Conservation (phyloP, 2,329 filamentous ascomycete species). For the Phoma sp. region DNA sequence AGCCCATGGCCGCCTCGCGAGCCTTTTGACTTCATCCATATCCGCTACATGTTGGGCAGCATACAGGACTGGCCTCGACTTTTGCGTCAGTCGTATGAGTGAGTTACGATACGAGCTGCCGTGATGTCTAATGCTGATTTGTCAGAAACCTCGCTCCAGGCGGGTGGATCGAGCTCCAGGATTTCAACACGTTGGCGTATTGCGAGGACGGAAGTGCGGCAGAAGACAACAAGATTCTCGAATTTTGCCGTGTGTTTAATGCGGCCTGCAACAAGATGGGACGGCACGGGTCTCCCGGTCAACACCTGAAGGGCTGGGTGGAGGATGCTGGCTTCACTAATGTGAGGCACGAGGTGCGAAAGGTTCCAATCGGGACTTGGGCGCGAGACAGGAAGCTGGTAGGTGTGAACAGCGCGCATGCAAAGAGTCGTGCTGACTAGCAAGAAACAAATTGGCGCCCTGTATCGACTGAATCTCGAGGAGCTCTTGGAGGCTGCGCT, state of each 20-base stretch:
- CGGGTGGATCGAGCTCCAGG: constrained; percentile 59
- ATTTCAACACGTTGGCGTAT: constrained; percentile 51
- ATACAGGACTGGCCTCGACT: constrained; percentile 57
- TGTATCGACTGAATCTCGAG: constrained; percentile 7
- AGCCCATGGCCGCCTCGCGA: constrained; percentile 49
- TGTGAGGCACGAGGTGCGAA: constrained; percentile 39
- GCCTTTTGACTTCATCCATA: constrained; percentile 54
- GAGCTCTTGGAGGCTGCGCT: constrained; percentile 10
- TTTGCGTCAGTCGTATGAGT: constrained; percentile 54
- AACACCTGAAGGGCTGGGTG: constrained; percentile 49
- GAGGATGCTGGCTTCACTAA: constrained; percentile 53
- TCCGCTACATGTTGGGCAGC: constrained; percentile 54
- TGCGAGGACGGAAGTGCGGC: constrained; percentile 39
- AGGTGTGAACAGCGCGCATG: neutral
- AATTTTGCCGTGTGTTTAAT: constrained; percentile 11
- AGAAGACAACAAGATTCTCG: constrained; percentile 9
- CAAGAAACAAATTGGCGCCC: constrained; percentile 11
- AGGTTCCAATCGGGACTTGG: constrained; percentile 26
- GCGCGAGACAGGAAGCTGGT: constrained; percentile 27
- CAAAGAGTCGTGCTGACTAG: neutral
- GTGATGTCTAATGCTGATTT: neutral
- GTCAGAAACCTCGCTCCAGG: constrained; percentile 51
- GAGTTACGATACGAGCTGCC: neutral
- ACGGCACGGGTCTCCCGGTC: constrained; percentile 22
- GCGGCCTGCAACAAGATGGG: constrained; percentile 11